Evolutionary conservation across 2,329 filamentous ascomycete genomes (phyloP), one percentile per base, ranked within the genome.

Genomic region (Diplodia sapinea): DNA sequence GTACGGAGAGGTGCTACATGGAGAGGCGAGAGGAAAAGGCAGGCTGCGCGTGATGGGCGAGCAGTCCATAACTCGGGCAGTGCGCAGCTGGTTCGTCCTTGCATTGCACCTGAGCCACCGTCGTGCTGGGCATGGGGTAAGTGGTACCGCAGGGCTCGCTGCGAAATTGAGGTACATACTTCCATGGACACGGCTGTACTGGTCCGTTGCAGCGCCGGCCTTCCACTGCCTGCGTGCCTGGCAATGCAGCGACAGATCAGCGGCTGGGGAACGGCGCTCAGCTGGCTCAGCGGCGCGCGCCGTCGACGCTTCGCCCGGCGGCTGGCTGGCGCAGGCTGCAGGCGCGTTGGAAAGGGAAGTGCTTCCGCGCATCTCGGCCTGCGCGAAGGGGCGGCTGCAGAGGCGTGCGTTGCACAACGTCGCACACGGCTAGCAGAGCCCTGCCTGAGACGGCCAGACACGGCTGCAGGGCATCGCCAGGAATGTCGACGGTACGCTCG

Each of bases 81-180:
- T 43, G 63, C 50, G 33, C 55, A 62, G 55, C 47, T 62, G 56
- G 65, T 47, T 36, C 56, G 65, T 67, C 65, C 55, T 67, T 67
- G 65, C 56, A 67, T 67, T 59, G 65, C 65, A 61, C 62, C 52
- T 62, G 65, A 55, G 54, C 64, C 64, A 66, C 54, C 17, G 40
- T 38, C 23, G 31, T 8, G 29, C 59, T 20, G 59, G 59, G 17
- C 59, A 63, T 63, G 59, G 59, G 57, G 47, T 15, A 51, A 29
- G 59, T 63, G 43, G 59, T 63, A 63, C 59, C n/a, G 59, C 59
- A 63, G 57, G 57, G 40, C 57, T 62, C 40, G n/a, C 17, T 17
- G 29, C 40, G 57, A 62, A 62, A 62, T 62, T 62, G 57, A 33
- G 43, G 59, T 43, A 63, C 59, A 63, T 63, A 38, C 59, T 38